These are phyloP conservation scores for Saprolegnia diclina DNA, from an alignment of 352 stramenopile genomes.

Conservation along the genomic window DNA sequence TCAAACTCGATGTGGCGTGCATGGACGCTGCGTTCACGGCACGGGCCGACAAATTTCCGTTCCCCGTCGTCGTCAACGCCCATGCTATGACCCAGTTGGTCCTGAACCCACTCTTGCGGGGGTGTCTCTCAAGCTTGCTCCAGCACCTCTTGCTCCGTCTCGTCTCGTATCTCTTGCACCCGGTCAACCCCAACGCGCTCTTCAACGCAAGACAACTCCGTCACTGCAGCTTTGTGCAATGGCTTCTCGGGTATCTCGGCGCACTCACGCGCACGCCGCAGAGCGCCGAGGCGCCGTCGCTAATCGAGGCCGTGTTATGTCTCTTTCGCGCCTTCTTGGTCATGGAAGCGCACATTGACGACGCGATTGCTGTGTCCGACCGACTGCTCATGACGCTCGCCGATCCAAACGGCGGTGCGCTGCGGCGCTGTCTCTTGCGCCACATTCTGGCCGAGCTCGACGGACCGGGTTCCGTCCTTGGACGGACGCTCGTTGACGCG, in stretches of 20 bases:
- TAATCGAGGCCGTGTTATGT: neutral
- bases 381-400: conserved; percentile 9
- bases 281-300: conserved; percentile 32
- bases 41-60: neutral
- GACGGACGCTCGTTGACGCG: conserved; percentile 39
- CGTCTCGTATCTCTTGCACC: conserved; percentile 42
- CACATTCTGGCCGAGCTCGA: conserved; percentile 32
- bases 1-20: neutral
- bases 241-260: conserved; percentile 50
- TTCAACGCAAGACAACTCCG: conserved; percentile 73
- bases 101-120: conserved; percentile 42
- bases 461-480: neutral
- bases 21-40: neutral
- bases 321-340: neutral
- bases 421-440: conserved; percentile 37
- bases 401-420: neutral
- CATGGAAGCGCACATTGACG: conserved; percentile 23
- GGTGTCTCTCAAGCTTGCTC: conserved; percentile 34
- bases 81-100: conserved; percentile 50
- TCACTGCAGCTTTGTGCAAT: conserved; percentile 43
- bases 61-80: conserved; percentile 49
- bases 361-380: conserved; percentile 3
- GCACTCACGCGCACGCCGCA: conserved; percentile 34
- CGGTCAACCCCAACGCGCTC: conserved; percentile 58
- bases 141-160: conserved; percentile 50